Evolutionary conservation across 345 rosid species (phyloP), one percentile per base, ranked within the genome.

Genomic region (Draba incana): DNA sequence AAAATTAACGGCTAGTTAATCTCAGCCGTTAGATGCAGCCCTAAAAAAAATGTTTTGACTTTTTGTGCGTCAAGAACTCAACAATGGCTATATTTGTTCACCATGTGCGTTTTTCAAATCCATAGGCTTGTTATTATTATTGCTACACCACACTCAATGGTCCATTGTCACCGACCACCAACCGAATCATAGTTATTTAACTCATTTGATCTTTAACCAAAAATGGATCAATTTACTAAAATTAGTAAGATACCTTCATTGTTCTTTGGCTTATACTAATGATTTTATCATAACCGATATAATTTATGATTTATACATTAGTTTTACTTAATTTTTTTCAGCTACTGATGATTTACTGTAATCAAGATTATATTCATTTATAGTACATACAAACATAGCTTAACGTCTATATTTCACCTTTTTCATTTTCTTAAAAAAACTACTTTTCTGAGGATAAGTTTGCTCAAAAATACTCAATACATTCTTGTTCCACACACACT

Each of bases 1-100:
- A 74, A 78, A 88, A 60, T 28, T 14, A 92, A 92, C 92, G 92
- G 96, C 92, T 89, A 89, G 86, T 84, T 45, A 72, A 79, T 69
- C 0, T 0, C 12, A 76, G 68, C 98, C 96, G 88, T 84, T 62
- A 10, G 93, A 88, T 91, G 69, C 7, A 11, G 8, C 53, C 24
- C 2, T 13, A 24, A 57, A 64, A 71, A 69, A 64, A 60, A 28
- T n/a, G 4, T 77, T 77, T 65, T 76, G 64, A 52, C 52, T 72
- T 79, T 60, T 64, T 52, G 10, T 35, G 41, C 20, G 58, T 30
- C 31, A 4, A 2, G 3, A 48, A 53, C 79, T 60, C 30, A 87
- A 85, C 90, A n/a, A n/a, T n/a, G 88, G 90, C 77, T 78, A 80
- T 68, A 75, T 72, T 38, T 46, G 15, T 8, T 30, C 7, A 8